Evolutionary conservation across 805 yeast species (phyloP), one percentile per base, ranked within the genome.

Genomic region (Yarrowia alimentaria): DNA sequence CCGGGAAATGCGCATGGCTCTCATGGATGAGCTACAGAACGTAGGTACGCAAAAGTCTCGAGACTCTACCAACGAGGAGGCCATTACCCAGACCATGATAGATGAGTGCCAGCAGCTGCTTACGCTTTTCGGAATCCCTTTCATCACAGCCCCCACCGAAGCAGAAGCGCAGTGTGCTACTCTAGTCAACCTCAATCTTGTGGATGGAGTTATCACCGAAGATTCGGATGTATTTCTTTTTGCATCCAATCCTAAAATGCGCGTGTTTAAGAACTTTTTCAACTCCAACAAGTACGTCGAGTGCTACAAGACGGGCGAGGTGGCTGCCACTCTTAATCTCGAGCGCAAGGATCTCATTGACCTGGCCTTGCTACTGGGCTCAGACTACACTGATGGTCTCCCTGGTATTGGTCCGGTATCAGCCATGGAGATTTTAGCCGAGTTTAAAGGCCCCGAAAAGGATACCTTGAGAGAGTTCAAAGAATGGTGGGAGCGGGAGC

Each of bases 151-250:
- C 0, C 99, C 99, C 1, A 88, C 88, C 90, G 99, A 93, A 67
- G 99, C 99, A 1, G 99, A 93, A 68, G 98, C 99, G 0, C 99
- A 93, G 61, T 93, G 99, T 68, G 96, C 96, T 0, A 86, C 83
- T 57, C 67, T 93, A 6, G 65, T 79, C 30, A 61, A 66, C n/a
- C 64, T 89, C 17, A 78, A 76, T 0, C 69, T 93, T 14, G 96
- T 91, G 4, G 98, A 93, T 65, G 99, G 99, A 0, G 83, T 93
- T 5, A 82, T 93, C 18, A 93, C 99, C 0, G 99, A 93, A 67
- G 99, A 93, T 70, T 87, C 96, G 57, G 99, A 93, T 75, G 89
- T 95, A 43, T 93, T 93, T 59, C 66, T 93, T 28, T 93, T 93
- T 71, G 98, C 98, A 0, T 96, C 96, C 1, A 78, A 79, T 50